Evolutionary conservation across 2,329 filamentous ascomycete species (phyloP).

Genomic region (Cladophialophora carrionii): DNA sequence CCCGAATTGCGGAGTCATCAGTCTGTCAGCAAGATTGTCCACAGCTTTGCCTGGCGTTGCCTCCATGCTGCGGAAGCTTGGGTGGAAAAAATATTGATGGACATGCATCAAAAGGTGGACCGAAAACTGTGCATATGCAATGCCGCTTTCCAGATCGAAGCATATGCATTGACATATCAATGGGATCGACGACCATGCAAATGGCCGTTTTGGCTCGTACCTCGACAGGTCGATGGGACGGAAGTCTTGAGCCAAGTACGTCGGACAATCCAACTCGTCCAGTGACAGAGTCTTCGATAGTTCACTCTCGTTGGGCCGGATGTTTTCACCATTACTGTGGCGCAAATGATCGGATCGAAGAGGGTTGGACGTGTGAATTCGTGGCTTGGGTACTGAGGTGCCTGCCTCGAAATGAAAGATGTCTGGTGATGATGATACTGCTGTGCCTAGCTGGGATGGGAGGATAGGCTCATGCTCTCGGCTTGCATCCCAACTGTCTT

Average conservation of each 20-base stretch:
- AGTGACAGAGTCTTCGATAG: constrained; percentile 17
- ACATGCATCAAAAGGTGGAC: constrained; percentile 53
- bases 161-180: constrained; percentile 37
- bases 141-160: constrained; percentile 44
- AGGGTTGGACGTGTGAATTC: constrained; percentile 33
- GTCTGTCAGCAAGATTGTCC: constrained; percentile 31
- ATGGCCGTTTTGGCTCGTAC: constrained; percentile 36
- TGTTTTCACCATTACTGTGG: constrained; percentile 1
- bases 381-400: constrained; percentile 22
- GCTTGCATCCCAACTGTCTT: constrained; percentile 14
- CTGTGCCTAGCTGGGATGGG: constrained; percentile 22
- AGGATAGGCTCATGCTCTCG: constrained; percentile 10
- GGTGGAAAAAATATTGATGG: constrained; percentile 47
- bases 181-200: constrained; percentile 37
- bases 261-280: constrained; percentile 31
- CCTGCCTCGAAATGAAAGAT: constrained; percentile 31
- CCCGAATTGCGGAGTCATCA: constrained; percentile 50
- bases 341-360: constrained; percentile 9
- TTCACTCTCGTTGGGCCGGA: neutral
- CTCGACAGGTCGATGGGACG: constrained; percentile 36
- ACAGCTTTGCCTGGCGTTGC: neutral
- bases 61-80: constrained; percentile 28
- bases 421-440: constrained; percentile 30
- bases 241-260: constrained; percentile 36
- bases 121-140: constrained; percentile 53